Evolutionary conservation across 2,329 filamentous ascomycete species (phyloP).

Genomic region (Pseudocercospora ulei): DNA sequence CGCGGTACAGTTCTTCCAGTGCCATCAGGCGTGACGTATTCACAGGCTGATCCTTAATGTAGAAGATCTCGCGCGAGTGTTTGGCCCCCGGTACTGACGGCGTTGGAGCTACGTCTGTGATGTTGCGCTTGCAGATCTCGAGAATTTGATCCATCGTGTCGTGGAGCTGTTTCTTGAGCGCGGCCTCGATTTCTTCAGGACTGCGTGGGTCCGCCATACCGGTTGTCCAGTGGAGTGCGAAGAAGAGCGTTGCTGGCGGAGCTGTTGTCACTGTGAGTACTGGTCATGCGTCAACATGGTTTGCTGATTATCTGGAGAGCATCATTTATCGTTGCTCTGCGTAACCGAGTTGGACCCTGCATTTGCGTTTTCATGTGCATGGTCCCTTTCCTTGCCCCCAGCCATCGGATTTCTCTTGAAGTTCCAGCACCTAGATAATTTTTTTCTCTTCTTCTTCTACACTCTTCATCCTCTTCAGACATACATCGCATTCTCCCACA

Average conservation of each 20-base stretch:
- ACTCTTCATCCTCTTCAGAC: slow-evolving; percentile 1
- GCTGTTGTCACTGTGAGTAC: background rate
- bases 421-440: background rate
- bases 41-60: background rate
- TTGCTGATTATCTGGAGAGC: slow-evolving; percentile 9
- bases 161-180: background rate
- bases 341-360: slow-evolving; percentile 6
- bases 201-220: background rate
- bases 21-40: slow-evolving; percentile 3
- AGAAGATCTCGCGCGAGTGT: slow-evolving; percentile 5
- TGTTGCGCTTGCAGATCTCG: background rate
- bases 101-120: background rate
- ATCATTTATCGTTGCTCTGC: background rate
- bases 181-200: background rate
- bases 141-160: background rate
- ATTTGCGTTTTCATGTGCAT: slow-evolving; percentile 10
- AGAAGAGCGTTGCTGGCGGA: background rate
- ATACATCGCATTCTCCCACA: slow-evolving; percentile 4
- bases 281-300: slow-evolving; percentile 4
- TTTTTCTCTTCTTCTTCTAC: slow-evolving; percentile 2
- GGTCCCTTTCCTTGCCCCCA: slow-evolving; percentile 5
- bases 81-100: background rate
- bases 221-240: background rate
- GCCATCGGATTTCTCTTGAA: slow-evolving; percentile 8
- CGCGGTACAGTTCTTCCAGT: slow-evolving; percentile 5